These are phyloP conservation scores for Tranzscheliella williamsii DNA, from an alignment of 1,284 basidiomycete genomes.

Conservation along the genomic window DNA sequence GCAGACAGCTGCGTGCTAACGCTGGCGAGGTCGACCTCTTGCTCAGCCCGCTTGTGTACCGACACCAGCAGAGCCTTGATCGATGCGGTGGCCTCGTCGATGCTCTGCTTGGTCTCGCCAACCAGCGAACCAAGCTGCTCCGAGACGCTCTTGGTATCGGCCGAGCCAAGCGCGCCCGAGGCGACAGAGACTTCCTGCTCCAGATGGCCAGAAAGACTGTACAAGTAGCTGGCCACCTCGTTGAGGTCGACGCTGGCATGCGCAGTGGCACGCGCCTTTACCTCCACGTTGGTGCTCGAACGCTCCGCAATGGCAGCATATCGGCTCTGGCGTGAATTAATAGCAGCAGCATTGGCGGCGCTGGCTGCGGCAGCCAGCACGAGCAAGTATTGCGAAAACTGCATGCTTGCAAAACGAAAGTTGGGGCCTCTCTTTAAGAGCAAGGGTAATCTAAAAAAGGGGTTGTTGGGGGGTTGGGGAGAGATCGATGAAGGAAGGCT, in stretches of 20 bases:
- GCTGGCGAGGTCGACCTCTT: not conserved
- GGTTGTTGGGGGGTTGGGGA: too few species aligned
- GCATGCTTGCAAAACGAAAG: too few species aligned
- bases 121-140: not conserved
- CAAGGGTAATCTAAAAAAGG: too few species aligned
- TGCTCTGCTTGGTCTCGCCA: not conserved
- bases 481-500: too few species aligned
- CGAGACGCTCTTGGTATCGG: slow-evolving; percentile 2
- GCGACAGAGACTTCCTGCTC: slow-evolving; percentile 8
- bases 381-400: not conserved
- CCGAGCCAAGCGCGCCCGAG: slow-evolving; percentile 2
- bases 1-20: not conserved
- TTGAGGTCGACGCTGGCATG: slow-evolving; percentile 11
- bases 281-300: slow-evolving; percentile 1
- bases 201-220: slow-evolving; percentile 20
- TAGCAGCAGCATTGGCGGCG: not conserved
- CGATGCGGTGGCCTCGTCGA: not conserved
- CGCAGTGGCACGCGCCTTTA: slow-evolving; percentile 3
- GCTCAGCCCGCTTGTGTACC: not conserved
- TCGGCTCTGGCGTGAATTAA: not conserved
- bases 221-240: slow-evolving; percentile 14
- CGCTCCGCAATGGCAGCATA: not conserved
- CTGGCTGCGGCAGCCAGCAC: not conserved
- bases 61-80: not conserved
- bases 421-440: too few species aligned